phyloP scores from a whole-genome alignment of 73 alveolate species.

The Tetrahymena elliotti region DNA sequence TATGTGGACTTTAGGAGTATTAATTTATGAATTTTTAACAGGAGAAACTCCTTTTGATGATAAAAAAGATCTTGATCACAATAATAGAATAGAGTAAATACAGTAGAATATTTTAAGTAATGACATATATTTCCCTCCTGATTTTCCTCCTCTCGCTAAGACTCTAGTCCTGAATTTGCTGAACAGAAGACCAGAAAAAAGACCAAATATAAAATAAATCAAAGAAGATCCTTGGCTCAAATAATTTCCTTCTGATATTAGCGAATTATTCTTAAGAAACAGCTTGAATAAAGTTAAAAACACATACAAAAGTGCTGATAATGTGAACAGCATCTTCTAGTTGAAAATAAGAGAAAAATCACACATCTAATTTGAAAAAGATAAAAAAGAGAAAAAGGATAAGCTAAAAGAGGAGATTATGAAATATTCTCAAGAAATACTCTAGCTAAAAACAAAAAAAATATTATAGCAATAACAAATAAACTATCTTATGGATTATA shows the following conservation, averaged over 20 bases:
- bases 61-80: slow-evolving; percentile 3
- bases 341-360: background rate
- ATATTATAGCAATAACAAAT: background rate
- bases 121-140: slow-evolving; percentile 13
- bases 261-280: background rate
- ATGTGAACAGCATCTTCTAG: background rate
- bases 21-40: slow-evolving; percentile 79
- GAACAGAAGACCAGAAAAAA: slow-evolving; percentile 8
- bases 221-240: slow-evolving; percentile 24
- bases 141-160: slow-evolving; percentile 41
- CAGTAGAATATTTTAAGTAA: background rate
- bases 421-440: background rate
- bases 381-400: background rate
- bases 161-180: slow-evolving; percentile 18
- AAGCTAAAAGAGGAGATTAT: background rate
- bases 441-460: background rate
- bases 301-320: background rate
- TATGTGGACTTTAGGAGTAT: slow-evolving; percentile 87
- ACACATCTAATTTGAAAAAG: background rate
- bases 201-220: slow-evolving; percentile 5
- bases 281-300: background rate
- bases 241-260: background rate
- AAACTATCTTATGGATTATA: background rate
- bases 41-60: slow-evolving; percentile 84
- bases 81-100: background rate